A percentile compares a stretch with the other conserved stretches of the same genome.
These are phyloP conservation scores for Chrysoporthe puriensis DNA, from an alignment of 2,329 filamentous ascomycete genomes.

Conservation along the genomic window DNA sequence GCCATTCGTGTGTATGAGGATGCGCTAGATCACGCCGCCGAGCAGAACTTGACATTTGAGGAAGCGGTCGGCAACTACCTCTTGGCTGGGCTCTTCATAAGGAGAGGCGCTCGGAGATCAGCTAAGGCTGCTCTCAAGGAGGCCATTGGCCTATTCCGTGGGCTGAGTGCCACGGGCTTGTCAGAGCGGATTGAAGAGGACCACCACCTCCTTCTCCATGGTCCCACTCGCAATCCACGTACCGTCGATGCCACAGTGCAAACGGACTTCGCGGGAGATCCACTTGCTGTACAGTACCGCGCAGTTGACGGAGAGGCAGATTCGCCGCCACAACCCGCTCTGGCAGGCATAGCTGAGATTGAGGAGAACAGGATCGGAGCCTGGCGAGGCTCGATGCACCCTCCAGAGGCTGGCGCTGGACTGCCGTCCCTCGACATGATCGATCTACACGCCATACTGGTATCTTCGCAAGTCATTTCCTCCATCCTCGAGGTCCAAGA, in stretches of 20 bases:
- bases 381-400: conserved; percentile 65
- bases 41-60: conserved; percentile 69
- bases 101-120: conserved; percentile 66
- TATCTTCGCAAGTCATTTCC: conserved; percentile 79
- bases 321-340: conserved; percentile 48
- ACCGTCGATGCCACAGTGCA: conserved; percentile 69
- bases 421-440: conserved; percentile 82
- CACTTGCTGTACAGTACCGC: conserved; percentile 55
- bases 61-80: conserved; percentile 75
- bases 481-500: conserved; percentile 77
- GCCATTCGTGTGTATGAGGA: conserved; percentile 70
- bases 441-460: conserved; percentile 76
- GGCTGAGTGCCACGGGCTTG: conserved; percentile 71
- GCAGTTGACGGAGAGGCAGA: conserved; percentile 51
- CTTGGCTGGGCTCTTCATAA: conserved; percentile 72
- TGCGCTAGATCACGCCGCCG: conserved; percentile 71
- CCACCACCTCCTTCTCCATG: conserved; percentile 68
- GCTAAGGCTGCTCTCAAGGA: conserved; percentile 72
- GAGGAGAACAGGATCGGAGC: conserved; percentile 63
- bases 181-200: conserved; percentile 69
- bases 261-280: conserved; percentile 69
- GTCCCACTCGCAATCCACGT: conserved; percentile 60
- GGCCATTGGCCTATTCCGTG: conserved; percentile 68
- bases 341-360: conserved; percentile 50
- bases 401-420: conserved; percentile 61